These are phyloP conservation scores for Shiraia bambusicola DNA, from an alignment of 2,329 filamentous ascomycete species.

Conservation along the genomic window DNA sequence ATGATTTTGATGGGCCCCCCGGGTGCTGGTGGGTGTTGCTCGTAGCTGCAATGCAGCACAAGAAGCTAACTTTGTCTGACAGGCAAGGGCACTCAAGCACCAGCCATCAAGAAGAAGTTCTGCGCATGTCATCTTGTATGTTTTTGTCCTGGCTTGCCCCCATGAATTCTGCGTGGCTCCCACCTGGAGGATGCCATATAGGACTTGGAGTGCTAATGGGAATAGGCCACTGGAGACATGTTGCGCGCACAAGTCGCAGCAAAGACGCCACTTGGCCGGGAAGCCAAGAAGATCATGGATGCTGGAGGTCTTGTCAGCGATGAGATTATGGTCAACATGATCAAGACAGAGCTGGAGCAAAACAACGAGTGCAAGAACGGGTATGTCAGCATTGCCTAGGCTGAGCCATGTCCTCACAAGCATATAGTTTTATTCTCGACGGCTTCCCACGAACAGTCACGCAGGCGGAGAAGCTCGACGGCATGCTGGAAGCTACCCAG, in stretches of 20 bases:
- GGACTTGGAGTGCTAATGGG: conserved; percentile 20
- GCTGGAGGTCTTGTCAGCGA: conserved; percentile 95
- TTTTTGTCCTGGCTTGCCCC: no score
- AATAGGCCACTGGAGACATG: conserved; percentile 96
- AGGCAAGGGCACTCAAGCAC: conserved; percentile 99
- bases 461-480: conserved; percentile 91
- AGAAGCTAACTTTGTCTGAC: conserved; percentile 30
- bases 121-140: conserved; percentile 93
- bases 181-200: neutral
- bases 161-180: no score
- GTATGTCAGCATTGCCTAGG: conserved; percentile 51
- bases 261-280: conserved; percentile 89
- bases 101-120: conserved; percentile 97
- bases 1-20: conserved; percentile 98
- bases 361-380: conserved; percentile 97
- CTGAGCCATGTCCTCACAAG: neutral
- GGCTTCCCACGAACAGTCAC: conserved; percentile 96
- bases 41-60: neutral
- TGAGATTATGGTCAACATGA: conserved; percentile 99
- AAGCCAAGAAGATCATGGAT: conserved; percentile 99
- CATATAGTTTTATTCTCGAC: conserved; percentile 88
- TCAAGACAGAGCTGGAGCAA: conserved; percentile 91
- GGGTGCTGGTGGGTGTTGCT: conserved; percentile 75
- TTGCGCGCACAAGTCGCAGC: conserved; percentile 96
- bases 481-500: conserved; percentile 77